Conservation (phyloP, 1,284 basidiomycete species). For the Leucoagaricus sp. region DNA sequence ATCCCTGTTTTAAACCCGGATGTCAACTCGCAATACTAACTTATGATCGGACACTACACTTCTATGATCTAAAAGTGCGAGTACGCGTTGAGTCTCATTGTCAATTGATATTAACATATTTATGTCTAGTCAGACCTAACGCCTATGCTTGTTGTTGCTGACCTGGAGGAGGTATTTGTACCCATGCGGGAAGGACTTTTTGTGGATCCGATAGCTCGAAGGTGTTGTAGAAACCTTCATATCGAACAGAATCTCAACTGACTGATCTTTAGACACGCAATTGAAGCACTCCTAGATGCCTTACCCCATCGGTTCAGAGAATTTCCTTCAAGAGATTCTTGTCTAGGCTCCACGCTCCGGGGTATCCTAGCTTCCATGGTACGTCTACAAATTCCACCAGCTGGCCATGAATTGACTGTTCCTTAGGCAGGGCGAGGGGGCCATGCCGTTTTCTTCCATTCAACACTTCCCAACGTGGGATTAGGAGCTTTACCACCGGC, state of each 20-base stretch:
- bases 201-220: slow-evolving; percentile 73
- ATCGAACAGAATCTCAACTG: neutral
- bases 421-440: slow-evolving; percentile 79
- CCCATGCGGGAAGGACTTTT: slow-evolving; percentile 81
- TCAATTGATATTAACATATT: slow-evolving; percentile 22
- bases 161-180: slow-evolving; percentile 90
- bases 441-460: slow-evolving; percentile 83
- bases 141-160: slow-evolving; percentile 84
- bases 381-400: slow-evolving; percentile 26
- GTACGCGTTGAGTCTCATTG: neutral
- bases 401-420: slow-evolving; percentile 13
- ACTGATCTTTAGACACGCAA: slow-evolving; percentile 42
- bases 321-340: slow-evolving; percentile 53
- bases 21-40: slow-evolving; percentile 80
- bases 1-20: slow-evolving; percentile 53
- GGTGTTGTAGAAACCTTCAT: slow-evolving; percentile 42
- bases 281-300: slow-evolving; percentile 65
- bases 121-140: slow-evolving; percentile 57
- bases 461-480: slow-evolving; percentile 78
- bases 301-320: slow-evolving; percentile 70
- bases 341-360: slow-evolving; percentile 80
- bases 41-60: slow-evolving; percentile 84
- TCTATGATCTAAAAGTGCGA: slow-evolving; percentile 87
- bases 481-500: slow-evolving; percentile 64
- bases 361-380: slow-evolving; percentile 78